These are phyloP conservation scores for Neofusicoccum parvum DNA, from an alignment of 2,329 filamentous ascomycete species.

Conservation along the genomic window DNA sequence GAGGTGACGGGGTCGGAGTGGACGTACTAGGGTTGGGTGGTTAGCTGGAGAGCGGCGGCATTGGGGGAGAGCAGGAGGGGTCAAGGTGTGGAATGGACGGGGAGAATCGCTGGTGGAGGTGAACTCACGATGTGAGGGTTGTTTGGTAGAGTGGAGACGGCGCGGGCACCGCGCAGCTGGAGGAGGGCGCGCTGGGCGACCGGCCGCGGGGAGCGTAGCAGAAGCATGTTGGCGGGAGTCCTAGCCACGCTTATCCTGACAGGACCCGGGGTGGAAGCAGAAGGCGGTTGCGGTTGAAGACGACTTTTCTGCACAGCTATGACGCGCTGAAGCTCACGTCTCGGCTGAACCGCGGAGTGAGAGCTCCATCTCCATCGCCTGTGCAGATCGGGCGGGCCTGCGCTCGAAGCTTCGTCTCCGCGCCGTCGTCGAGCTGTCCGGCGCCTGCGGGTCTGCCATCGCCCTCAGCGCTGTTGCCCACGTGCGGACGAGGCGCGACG, in stretches of 20 bases:
- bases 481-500: too few species aligned
- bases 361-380: neutral
- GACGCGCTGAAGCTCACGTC: conserved; percentile 3
- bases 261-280: neutral
- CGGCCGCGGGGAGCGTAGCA: conserved; percentile 3
- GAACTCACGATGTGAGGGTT: conserved; percentile 45
- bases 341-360: neutral
- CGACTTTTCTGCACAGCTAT: conserved; percentile 6
- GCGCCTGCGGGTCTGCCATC: neutral
- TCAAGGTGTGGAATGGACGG: too few species aligned
- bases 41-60: neutral
- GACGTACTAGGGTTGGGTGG: neutral
- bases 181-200: neutral
- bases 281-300: neutral
- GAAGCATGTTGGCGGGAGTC: conserved; percentile 8
- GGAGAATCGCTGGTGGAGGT: neutral
- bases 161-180: neutral
- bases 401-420: neutral
- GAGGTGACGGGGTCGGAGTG: conserved; percentile 41
- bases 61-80: neutral
- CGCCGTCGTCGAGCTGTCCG: too few species aligned
- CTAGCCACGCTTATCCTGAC: neutral
- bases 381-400: neutral
- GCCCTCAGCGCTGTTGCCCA: neutral
- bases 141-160: conserved; percentile 45